These are phyloP conservation scores for Lycium ferocissimum DNA, from an alignment of 257 asterid species.

Conservation along the genomic window DNA sequence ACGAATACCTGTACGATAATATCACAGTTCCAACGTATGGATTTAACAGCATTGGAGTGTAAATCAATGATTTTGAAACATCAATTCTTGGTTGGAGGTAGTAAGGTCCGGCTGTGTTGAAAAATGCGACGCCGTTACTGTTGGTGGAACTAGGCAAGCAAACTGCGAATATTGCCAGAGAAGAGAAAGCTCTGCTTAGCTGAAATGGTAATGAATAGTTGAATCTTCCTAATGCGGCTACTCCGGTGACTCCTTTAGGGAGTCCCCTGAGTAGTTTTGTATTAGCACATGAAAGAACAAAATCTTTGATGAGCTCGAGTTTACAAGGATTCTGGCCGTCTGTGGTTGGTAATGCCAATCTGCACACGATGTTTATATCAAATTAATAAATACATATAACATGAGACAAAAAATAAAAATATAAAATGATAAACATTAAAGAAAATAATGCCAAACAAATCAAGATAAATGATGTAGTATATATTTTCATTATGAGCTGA, in stretches of 20 bases:
- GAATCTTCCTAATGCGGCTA: conserved; percentile 51
- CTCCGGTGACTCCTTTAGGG: conserved; percentile 43
- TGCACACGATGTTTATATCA: background rate
- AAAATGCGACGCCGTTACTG: conserved; percentile 38
- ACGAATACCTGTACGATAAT: no score
- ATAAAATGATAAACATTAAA: no score
- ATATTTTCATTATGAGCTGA: no score
- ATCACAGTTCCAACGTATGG: conserved; percentile 31
- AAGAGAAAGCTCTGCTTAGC: conserved; percentile 39
- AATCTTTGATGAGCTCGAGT: conserved; percentile 23
- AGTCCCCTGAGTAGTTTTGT: conserved; percentile 39
- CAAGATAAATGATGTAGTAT: no score
- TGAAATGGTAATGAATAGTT: conserved; percentile 48
- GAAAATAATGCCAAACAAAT: no score
- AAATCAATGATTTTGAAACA: conserved; percentile 34
- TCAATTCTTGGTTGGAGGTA: conserved; percentile 37
- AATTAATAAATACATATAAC: no score
- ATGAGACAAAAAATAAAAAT: no score
- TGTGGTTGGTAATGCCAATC: conserved; percentile 28
- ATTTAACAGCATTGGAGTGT: conserved; percentile 42
- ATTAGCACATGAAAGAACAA: conserved; percentile 38
- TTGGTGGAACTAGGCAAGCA: conserved; percentile 43
- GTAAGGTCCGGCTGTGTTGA: conserved; percentile 44
- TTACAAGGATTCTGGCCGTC: conserved; percentile 28
- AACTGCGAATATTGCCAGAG: conserved; percentile 41